Percentiles rank a stretch among this genome's conserved stretches.
Conservation (phyloP, 2,329 filamentous ascomycete genomes). For the Botrytis byssoidea region DNA sequence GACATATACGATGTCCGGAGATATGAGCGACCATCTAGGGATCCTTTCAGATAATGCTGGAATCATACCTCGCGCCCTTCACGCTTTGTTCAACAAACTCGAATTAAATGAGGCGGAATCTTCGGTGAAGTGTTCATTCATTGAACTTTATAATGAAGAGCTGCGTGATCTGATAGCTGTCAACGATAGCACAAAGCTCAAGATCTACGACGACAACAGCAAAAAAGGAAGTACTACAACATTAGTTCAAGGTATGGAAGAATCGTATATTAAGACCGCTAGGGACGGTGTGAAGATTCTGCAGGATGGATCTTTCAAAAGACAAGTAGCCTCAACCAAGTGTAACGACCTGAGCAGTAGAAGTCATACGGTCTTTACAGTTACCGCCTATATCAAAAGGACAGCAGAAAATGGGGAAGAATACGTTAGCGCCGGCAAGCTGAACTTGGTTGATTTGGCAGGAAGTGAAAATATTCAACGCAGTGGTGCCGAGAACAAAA, state of each 20-base stretch:
- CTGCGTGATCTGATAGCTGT: constrained; percentile 81
- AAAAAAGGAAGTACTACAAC: constrained; percentile 84
- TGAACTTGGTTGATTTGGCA: constrained; percentile 94
- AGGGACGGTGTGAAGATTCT: constrained; percentile 84
- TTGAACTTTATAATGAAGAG: constrained; percentile 98
- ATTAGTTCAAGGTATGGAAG: constrained; percentile 95
- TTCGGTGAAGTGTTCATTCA: constrained; percentile 96
- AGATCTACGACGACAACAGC: constrained; percentile 89
- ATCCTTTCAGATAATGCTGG: constrained; percentile 88
- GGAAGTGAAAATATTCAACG: constrained; percentile 97
- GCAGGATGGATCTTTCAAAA: constrained; percentile 84
- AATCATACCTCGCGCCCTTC: constrained; percentile 88
- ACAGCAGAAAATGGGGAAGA: constrained; percentile 82
- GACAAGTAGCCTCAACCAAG: constrained; percentile 99
- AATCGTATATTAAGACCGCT: constrained; percentile 85
- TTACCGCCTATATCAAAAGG: constrained; percentile 86
- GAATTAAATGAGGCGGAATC: constrained; percentile 76
- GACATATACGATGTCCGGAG: constrained; percentile 98
- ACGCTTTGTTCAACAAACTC: constrained; percentile 82
- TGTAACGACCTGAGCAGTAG: constrained; percentile 97
- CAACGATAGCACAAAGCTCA: constrained; percentile 83
- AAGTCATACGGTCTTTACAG: constrained; percentile 96
- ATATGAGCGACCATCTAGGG: constrained; percentile 85
- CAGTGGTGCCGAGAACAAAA: constrained; percentile 96
- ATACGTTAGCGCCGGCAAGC: constrained; percentile 84